Base-by-base conservation (phyloP, 2,329 filamentous ascomycete genomes). In the Thyridium curvatum region DNA sequence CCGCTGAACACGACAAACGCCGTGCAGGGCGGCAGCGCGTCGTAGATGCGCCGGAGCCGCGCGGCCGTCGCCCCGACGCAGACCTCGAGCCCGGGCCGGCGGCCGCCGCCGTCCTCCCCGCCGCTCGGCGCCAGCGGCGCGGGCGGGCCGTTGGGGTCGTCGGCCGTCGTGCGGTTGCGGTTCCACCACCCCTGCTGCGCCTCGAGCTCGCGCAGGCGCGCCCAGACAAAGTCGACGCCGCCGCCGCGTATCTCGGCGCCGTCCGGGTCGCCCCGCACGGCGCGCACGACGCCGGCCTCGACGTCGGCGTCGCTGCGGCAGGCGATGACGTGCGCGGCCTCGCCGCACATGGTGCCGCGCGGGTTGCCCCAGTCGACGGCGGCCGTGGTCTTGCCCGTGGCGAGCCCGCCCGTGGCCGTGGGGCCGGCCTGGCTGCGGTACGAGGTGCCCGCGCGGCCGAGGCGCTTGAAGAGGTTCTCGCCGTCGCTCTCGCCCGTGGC, bases 281-380 rank as follows among this genome's bases (percentile, higher is more conserved):
- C 77, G 36, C 79, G 74, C 41, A 81, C 62, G 15, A 82, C 57
- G 40, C 68, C 71, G 6, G 64, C 56, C 30, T 69, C 61, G 10
- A 79, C 74, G 12, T 82, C 76, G 30, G 78, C 73, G 54, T 83
- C 79, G 32, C 68, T 72, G 32, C 60, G 63, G 56, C 79, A 82
- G 13, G 61, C 55, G 32, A 83, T 69, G 29, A 71, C 64, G 45
- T 74, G 64, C 4, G 69, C 77, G 4, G 79, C 75, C 32, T 73
- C 73, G 33, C 64, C 68, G 35, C 76, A 76, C 5, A 69, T 66
- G 13, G 76, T 77, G 51, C 73, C 74, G 38, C 66, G 65, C 12
- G 86, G 85, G 43, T 89, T 84, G 37, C 90, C 91, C 84, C 91
- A 95, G 62, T 98, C 93, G 16, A 97, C 74, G 26, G 94, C 79